Evolutionary conservation across 78 protist species (phyloP).

Genomic region (Chrysochromulina tobinii): DNA sequence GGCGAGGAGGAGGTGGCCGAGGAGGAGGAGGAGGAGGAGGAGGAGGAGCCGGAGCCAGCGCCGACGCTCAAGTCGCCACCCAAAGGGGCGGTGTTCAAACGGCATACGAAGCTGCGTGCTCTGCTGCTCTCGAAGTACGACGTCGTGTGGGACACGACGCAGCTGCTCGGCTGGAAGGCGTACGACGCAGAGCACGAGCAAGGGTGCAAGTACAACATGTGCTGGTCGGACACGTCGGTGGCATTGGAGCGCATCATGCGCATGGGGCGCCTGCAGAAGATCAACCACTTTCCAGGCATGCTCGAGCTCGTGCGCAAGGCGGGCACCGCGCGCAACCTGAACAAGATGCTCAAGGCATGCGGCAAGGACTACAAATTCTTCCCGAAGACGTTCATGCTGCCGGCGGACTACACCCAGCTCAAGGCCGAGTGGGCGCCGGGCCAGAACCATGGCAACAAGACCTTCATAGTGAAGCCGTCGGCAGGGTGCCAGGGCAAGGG

Average conservation of each 20-base stretch:
- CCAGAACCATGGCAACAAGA: neutral
- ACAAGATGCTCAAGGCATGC: neutral
- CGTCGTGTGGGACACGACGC: neutral
- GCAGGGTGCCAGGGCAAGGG: slow-evolving; percentile 47
- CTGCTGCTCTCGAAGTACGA: neutral
- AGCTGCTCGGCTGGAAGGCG: neutral
- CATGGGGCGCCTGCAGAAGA: slow-evolving; percentile 1
- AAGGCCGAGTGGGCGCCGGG: neutral
- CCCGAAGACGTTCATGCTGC: neutral
- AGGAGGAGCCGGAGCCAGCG: too few species aligned
- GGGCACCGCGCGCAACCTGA: slow-evolving; percentile 20
- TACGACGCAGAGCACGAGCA: neutral
- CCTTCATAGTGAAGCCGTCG: slow-evolving; percentile 37
- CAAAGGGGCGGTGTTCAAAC: too few species aligned
- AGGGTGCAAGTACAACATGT: neutral
- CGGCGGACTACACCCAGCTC: slow-evolving; percentile 10
- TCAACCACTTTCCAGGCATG: slow-evolving; percentile 35
- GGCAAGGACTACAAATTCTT: slow-evolving; percentile 8
- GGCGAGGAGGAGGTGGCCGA: too few species aligned
- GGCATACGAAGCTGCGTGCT: neutral
- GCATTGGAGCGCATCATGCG: slow-evolving; percentile 14
- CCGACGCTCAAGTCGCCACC: too few species aligned
- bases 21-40: too few species aligned
- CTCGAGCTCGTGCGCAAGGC: slow-evolving; percentile 29
- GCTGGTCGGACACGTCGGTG: slow-evolving; percentile 8